A percentile compares a stretch with the other conserved stretches of the same genome.
Evolutionary conservation across 2,329 filamentous ascomycete species (phyloP).

Genomic region (Nigrospora osmanthi): DNA sequence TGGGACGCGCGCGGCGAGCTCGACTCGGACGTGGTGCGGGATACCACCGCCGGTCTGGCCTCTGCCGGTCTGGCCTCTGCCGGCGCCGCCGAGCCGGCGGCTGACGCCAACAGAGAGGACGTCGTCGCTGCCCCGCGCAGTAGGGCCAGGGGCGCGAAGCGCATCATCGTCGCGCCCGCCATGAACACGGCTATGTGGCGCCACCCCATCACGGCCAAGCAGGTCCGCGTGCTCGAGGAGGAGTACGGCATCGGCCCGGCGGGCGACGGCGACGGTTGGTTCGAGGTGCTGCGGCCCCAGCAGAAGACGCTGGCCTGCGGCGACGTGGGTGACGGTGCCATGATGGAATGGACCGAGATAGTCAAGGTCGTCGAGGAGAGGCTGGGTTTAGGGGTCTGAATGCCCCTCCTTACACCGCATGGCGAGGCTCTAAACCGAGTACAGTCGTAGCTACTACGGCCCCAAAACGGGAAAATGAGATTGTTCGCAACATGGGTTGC

Average conservation of each 20-base stretch:
- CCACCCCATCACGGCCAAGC: constrained; percentile 71
- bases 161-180: constrained; percentile 68
- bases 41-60: not conserved
- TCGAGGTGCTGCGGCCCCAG: constrained; percentile 65
- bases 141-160: constrained; percentile 39
- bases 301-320: constrained; percentile 78
- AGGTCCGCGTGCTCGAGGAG: constrained; percentile 60
- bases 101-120: not conserved
- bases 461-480: too few relatives aligned
- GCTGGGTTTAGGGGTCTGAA: constrained; percentile 23
- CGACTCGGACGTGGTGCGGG: constrained; percentile 26
- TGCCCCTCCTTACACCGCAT: too few relatives aligned
- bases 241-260: constrained; percentile 57
- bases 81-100: constrained; percentile 11
- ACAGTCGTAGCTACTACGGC: too few relatives aligned
- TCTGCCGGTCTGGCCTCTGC: not conserved
- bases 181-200: constrained; percentile 93
- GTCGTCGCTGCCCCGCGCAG: not conserved
- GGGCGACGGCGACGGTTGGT: constrained; percentile 36
- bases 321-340: constrained; percentile 73
- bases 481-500: too few relatives aligned
- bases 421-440: too few relatives aligned
- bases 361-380: constrained; percentile 54
- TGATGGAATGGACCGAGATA: constrained; percentile 75
- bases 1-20: constrained; percentile 73